Base-by-base conservation (phyloP, 495 filamentous ascomycete species). In the Pyrenula massariospora region DNA sequence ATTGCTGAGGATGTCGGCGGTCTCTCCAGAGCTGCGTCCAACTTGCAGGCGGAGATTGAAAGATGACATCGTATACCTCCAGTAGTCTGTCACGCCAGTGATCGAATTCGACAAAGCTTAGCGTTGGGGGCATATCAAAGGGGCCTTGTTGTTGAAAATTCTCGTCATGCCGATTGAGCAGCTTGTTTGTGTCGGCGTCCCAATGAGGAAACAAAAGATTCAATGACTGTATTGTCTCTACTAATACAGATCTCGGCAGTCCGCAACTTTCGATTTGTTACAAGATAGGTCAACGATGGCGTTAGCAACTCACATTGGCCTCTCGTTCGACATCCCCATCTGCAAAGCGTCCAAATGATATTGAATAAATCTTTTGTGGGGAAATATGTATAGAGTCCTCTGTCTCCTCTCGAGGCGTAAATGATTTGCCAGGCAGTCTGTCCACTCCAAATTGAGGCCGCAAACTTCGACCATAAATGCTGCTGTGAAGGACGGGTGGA, bases 61-160 rank as follows among this genome's bases (percentile, higher is more conserved):
- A 42, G 21, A 58, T 49, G 31, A 58, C 23, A 12, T 58, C 57
- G 24, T 56, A 52, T 56, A 58, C 25, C 42, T 58, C 57, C 19
- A 57, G 53, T 8, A 58, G 57, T 48, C 54, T 58, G 24, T 59
- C 58, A 20, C 58, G 56, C 58, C 58, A 59, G 31, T 53, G 25
- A 58, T 59, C 58, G 50, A 57, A 57, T 51, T 59, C 58, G 19
- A 50, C 23, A 23, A 57, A 47, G 2, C 22, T 42, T 15, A 42
- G 50, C 1, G 55, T 22, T 23, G 55, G 23, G 22, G 25, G 42
- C 11, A 21, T 50, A 22, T 2, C 10, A 48, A 57, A 59, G 42
- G 57, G 57, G 12, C 57, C 57, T 5, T 56, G 36, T 15, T 57
- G 24, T 19, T 59, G 55, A 36, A 59, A 59, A 22, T 25, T 25